phyloP scores from a whole-genome alignment of 352 stramenopile genomes.

The Phytophthora macrochlamydospora region DNA sequence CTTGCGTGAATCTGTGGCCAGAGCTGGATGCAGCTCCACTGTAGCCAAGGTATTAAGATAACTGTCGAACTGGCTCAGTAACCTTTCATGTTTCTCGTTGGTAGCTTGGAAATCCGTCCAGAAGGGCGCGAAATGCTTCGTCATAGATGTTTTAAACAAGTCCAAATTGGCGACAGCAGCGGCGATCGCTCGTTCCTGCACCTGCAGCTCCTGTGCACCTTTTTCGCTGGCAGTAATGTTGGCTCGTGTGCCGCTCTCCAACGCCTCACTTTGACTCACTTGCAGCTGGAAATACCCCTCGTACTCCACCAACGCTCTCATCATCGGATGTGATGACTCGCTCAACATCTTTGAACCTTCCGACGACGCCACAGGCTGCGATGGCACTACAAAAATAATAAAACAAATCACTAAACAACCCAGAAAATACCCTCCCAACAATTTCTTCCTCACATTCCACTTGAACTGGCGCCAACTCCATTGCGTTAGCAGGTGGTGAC shows the following conservation, averaged over 20 bases:
- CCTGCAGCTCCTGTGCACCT: slow-evolving; percentile 55
- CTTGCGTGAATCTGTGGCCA: slow-evolving; percentile 60
- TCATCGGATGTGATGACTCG: slow-evolving; percentile 80
- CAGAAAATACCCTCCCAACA: slow-evolving; percentile 7
- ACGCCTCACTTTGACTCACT: slow-evolving; percentile 63
- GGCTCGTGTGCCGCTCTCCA: slow-evolving; percentile 55
- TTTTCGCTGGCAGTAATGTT: slow-evolving; percentile 67
- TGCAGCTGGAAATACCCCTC: slow-evolving; percentile 84
- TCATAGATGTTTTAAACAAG: slow-evolving; percentile 82
- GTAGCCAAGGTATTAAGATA: slow-evolving; percentile 62
- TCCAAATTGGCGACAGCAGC: slow-evolving; percentile 84
- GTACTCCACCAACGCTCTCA: slow-evolving; percentile 81
- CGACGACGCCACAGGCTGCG: slow-evolving; percentile 56
- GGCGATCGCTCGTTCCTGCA: slow-evolving; percentile 73
- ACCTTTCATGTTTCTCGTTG: slow-evolving; percentile 55
- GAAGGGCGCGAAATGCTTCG: slow-evolving; percentile 82
- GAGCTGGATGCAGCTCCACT: slow-evolving; percentile 67
- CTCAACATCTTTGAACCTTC: slow-evolving; percentile 72
- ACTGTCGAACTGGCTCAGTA: slow-evolving; percentile 75
- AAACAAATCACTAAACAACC: slow-evolving; percentile 6
- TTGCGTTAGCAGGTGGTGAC: slow-evolving; percentile 28
- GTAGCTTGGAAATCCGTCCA: slow-evolving; percentile 76
- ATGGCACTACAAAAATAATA: slow-evolving; percentile 47
- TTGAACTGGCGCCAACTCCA: slow-evolving; percentile 47
- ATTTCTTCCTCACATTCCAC: slow-evolving; percentile 37